Evolutionary conservation across 2,329 filamentous ascomycete species (phyloP).

Genomic region (Aspergillus jensenii): DNA sequence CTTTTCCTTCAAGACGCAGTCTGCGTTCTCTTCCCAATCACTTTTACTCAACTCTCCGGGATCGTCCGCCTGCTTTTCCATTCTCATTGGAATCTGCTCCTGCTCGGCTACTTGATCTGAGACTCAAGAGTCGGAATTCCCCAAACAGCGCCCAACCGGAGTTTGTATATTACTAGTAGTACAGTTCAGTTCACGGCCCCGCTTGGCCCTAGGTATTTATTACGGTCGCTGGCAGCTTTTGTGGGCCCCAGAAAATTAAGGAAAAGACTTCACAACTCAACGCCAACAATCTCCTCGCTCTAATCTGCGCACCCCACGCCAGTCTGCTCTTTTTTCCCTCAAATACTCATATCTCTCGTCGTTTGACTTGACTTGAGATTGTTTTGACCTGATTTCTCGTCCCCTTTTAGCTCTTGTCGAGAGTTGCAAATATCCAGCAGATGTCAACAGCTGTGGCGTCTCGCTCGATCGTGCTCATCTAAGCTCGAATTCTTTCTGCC

Average conservation of each 20-base stretch:
- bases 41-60: neutral
- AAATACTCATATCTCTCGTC: neutral
- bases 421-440: slow-evolving; percentile 19
- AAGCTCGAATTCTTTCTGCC: slow-evolving; percentile 37
- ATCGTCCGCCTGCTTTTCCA: neutral
- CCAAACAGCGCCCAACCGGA: slow-evolving; percentile 1
- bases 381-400: neutral
- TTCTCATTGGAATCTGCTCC: neutral
- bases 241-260: slow-evolving; percentile 15
- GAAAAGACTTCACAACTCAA: slow-evolving; percentile 9
- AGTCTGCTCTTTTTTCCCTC: slow-evolving; percentile 10
- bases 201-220: slow-evolving; percentile 1
- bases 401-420: neutral
- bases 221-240: neutral
- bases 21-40: neutral
- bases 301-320: slow-evolving; percentile 15
- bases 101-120: neutral
- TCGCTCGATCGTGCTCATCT: slow-evolving; percentile 35
- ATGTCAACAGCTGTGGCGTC: slow-evolving; percentile 36
- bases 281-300: slow-evolving; percentile 4
- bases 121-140: neutral
- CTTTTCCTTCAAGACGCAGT: neutral
- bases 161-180: neutral
- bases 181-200: slow-evolving; percentile 8
- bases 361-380: slow-evolving; percentile 6